These are phyloP conservation scores for Rhizophora mangle DNA, from an alignment of 345 rosid genomes.

Conservation along the genomic window DNA sequence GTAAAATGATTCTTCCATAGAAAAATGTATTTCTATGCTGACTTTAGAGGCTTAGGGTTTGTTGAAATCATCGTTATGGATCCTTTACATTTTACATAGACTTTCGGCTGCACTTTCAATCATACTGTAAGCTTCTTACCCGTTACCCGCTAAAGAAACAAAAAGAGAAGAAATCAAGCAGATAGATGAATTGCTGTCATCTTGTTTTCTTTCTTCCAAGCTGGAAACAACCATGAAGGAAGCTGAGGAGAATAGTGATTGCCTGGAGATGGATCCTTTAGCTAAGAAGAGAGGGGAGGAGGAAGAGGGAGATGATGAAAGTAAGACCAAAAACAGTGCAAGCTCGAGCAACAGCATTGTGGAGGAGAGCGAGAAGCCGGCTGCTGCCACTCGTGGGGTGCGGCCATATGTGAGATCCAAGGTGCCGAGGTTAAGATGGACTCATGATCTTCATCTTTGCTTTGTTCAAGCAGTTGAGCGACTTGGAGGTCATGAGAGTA, in stretches of 20 bases:
- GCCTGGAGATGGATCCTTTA: slow-evolving; percentile 16
- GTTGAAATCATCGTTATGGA: too few relatives aligned
- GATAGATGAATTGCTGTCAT: slow-evolving; percentile 1
- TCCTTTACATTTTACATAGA: too few relatives aligned
- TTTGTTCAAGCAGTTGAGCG: slow-evolving; percentile 67
- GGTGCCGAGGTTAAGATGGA: slow-evolving; percentile 76
- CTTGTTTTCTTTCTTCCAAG: slow-evolving; percentile 1
- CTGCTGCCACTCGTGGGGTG: slow-evolving; percentile 29
- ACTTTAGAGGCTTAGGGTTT: too few relatives aligned
- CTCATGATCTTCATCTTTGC: slow-evolving; percentile 73
- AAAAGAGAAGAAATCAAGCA: too few relatives aligned
- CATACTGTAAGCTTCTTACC: too few relatives aligned
- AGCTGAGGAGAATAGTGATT: slow-evolving; percentile 2
- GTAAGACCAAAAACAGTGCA: slow-evolving; percentile 30
- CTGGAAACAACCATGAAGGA: slow-evolving; percentile 7
- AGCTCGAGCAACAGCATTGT: slow-evolving; percentile 39
- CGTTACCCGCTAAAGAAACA: too few relatives aligned
- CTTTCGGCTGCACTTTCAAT: too few relatives aligned
- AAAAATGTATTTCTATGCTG: too few relatives aligned
- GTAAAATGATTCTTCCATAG: not conserved
- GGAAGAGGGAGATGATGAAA: slow-evolving; percentile 28
- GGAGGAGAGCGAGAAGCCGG: slow-evolving; percentile 32
- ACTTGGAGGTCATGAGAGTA: slow-evolving; percentile 80
- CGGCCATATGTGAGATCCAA: slow-evolving; percentile 77
- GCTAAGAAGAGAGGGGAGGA: not conserved